Conservation (phyloP, 2,329 filamentous ascomycete species). For the Myriosclerotinia curreyana region DNA sequence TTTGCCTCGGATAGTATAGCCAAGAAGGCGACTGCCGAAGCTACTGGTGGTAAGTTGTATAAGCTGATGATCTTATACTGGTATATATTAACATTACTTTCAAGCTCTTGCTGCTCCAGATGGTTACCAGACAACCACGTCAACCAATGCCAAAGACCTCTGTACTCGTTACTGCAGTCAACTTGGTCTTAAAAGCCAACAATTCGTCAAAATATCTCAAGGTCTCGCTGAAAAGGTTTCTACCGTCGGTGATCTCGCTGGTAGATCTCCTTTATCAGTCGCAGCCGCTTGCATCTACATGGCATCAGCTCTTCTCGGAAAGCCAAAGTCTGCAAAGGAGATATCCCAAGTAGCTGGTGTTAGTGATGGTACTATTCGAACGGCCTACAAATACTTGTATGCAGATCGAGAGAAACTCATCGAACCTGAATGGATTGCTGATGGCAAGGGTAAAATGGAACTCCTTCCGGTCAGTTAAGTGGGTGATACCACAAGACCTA, state of each 20-base stretch:
- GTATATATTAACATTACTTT: slow-evolving; percentile 36
- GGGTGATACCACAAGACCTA: slow-evolving; percentile 34
- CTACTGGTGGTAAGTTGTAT: slow-evolving; percentile 53
- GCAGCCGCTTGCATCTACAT: slow-evolving; percentile 97
- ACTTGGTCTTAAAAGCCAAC: slow-evolving; percentile 68
- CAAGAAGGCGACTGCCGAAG: slow-evolving; percentile 47
- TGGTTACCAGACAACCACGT: slow-evolving; percentile 69
- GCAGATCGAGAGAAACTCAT: slow-evolving; percentile 70
- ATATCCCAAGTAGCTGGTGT: slow-evolving; percentile 84
- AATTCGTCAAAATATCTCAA: slow-evolving; percentile 76
- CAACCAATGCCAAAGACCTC: slow-evolving; percentile 78
- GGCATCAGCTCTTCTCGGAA: slow-evolving; percentile 80
- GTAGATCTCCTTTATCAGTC: slow-evolving; percentile 88
- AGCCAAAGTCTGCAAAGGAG: slow-evolving; percentile 76
- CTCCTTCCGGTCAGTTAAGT: slow-evolving; percentile 57
- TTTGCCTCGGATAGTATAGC: slow-evolving; percentile 69
- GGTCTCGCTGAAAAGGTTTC: slow-evolving; percentile 75
- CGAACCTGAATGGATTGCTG: slow-evolving; percentile 69
- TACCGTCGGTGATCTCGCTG: slow-evolving; percentile 72
- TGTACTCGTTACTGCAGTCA: slow-evolving; percentile 87
- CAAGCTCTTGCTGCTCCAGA: slow-evolving; percentile 42
- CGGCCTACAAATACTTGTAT: slow-evolving; percentile 88
- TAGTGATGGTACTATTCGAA: slow-evolving; percentile 95
- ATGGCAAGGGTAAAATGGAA: slow-evolving; percentile 66
- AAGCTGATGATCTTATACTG: slow-evolving; percentile 29